Evolutionary conservation across 495 filamentous ascomycete genomes (phyloP), one percentile per base, ranked within the genome.

Genomic region (Penicilliopsis zonata): DNA sequence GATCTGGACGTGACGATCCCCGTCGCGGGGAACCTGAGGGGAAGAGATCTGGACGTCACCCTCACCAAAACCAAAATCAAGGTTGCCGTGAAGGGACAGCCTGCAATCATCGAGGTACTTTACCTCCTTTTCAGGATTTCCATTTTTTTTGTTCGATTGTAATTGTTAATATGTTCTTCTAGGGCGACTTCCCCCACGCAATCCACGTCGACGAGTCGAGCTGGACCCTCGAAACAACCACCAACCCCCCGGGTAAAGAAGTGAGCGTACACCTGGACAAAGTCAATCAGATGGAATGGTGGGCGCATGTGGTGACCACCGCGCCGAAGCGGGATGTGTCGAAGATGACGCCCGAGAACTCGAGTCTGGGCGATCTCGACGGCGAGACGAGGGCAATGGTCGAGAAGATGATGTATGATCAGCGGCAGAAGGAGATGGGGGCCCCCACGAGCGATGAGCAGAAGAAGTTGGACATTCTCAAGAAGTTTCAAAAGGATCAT

Each of bases 381-480:
- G 88, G 92, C 31, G 83, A 94, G 72, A 98, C 90, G 39, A 70
- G 90, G 37, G 67, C 74, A n/a, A 95, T 98, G 88, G 90, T 98
- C 25, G 90, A 98, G 77, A 98, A 98, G 72, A 96, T 98, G 90
- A 98, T 98, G 90, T 98, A 69, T 45, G 90, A 98, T 62, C 90
- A 98, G 70, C 67, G 82, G 28, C 86, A 94, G 69, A 96, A 96
- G 74, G 90, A 94, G 68, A 66, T 72, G 59, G 90, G 90, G 5
- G 72, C 77, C 51, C 80, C 82, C 44, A 83, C 76, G 14, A 90
- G 81, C 39, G 90, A 96, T 40, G 88, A 98, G 62, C 73, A 86
- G 64, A 77, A 79, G 65, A 96, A 98, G 72, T 54, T 70, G 58
- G 92, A 95, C 22, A 76, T 96, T 48, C 53, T 98, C 53, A 79